These are phyloP conservation scores for Ganoderma sp. DNA, from an alignment of 1,284 basidiomycete genomes.

Conservation along the genomic window DNA sequence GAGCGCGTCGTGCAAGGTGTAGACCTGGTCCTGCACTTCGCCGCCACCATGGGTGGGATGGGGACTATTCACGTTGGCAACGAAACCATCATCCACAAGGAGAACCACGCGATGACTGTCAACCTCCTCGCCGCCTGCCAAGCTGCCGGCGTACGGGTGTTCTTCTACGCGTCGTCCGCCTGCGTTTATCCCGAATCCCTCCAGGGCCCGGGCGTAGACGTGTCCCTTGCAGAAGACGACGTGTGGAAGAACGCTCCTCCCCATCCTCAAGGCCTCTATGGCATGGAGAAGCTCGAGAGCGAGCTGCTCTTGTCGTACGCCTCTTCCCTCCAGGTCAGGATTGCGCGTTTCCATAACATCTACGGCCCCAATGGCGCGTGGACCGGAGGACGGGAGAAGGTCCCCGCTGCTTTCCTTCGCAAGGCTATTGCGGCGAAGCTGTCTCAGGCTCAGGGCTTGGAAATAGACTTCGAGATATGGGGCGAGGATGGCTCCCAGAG, in stretches of 20 bases:
- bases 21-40: constrained; percentile 57
- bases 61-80: constrained; percentile 60
- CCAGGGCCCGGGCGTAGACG: constrained; percentile 46
- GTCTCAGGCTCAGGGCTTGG: constrained; percentile 17
- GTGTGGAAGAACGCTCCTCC: constrained; percentile 47
- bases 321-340: constrained; percentile 46
- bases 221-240: constrained; percentile 54
- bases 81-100: constrained; percentile 53
- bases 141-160: constrained; percentile 46
- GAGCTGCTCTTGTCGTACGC: constrained; percentile 52
- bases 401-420: constrained; percentile 60
- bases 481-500: constrained; percentile 55
- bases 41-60: constrained; percentile 68
- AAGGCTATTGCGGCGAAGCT: constrained; percentile 51
- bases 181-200: constrained; percentile 59
- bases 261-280: constrained; percentile 60
- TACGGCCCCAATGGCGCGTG: constrained; percentile 61
- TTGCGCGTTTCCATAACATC: constrained; percentile 66
- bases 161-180: constrained; percentile 65
- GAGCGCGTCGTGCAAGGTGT: constrained; percentile 46
- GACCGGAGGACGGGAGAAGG: constrained; percentile 62
- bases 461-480: constrained; percentile 56
- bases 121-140: constrained; percentile 52
- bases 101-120: constrained; percentile 56
- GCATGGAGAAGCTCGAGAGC: constrained; percentile 60